phyloP scores from a whole-genome alignment of 192 early-diverging fungal species.

The Obelidium mucronatum region DNA sequence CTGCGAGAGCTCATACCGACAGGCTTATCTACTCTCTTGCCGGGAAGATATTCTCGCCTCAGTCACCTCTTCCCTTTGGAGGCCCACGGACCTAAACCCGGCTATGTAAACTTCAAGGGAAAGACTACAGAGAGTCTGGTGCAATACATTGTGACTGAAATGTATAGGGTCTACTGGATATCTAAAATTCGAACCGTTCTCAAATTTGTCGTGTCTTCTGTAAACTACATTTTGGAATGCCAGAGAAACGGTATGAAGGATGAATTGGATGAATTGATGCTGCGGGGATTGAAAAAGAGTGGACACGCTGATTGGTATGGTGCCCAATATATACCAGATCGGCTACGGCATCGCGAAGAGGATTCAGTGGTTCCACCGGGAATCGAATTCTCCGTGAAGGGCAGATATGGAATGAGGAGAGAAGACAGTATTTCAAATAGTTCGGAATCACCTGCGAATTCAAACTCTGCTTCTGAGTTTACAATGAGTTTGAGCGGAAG shows the following conservation, averaged over 20 bases:
- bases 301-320: neutral
- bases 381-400: neutral
- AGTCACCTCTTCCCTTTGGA: neutral
- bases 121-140: neutral
- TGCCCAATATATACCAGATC: neutral
- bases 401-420: neutral
- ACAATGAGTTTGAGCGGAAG: too few species aligned
- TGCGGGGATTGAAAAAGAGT: neutral
- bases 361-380: neutral
- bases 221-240: neutral
- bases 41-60: neutral
- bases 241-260: neutral
- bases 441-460: neutral
- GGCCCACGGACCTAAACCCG: neutral
- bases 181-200: neutral
- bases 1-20: too few species aligned
- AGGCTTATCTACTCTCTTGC: neutral
- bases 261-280: neutral
- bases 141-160: neutral
- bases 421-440: neutral
- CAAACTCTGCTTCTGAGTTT: neutral
- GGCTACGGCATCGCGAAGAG: neutral
- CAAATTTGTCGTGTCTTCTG: neutral
- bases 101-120: neutral
- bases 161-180: neutral